Base-by-base conservation (phyloP, 2,329 filamentous ascomycete species). In the Aureobasidium sp. region DNA sequence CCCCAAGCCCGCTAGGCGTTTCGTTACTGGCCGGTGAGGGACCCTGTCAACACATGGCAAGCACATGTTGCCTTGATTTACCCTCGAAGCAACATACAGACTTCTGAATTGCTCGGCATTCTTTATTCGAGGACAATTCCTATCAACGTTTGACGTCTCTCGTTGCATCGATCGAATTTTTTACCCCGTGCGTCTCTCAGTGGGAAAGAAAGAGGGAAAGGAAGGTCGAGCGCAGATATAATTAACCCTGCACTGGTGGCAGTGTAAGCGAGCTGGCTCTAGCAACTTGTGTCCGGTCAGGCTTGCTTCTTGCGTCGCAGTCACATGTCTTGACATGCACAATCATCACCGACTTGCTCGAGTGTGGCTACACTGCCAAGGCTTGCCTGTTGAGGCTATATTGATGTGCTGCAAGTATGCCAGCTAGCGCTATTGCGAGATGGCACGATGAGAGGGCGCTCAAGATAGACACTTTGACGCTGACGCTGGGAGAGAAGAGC, bases 401-500 rank as follows among this genome's bases (percentile, higher is more conserved):
- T 40, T 12, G 10, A 40, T 40, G 38, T 40, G 38, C 38, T 40
- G 19, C 38, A 22, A 24, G 38, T 40, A 40, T 40, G 38, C 38
- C 38, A 40, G 38, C 38, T 40, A 40, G 38, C 19, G 38, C 38
- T 40, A 11, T 40, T 40, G 38, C 38, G 38, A 40, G 38, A 40
- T 40, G 38, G 38, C 19, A 40, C 38, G 19, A 40, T 40, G 8
- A 40, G 38, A 40, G 17, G 38, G 19, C 38, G 19, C 38, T 40
- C 12, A 39, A 24, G 38, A 24, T 40, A 40, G 38, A 40, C 38
- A 40, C n/a, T 40, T 40, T 40, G 38, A 40, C 19, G 38, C 38
- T 40, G 38, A 40, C 38, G 38, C 38, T 40, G 38, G 38, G 21
- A n/a, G 38, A 40, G 38, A 40, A 40, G 38, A 40, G 38, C 19